Conservation (phyloP, 192 early-diverging fungal genomes). For the Backusella tarrabulga region DNA sequence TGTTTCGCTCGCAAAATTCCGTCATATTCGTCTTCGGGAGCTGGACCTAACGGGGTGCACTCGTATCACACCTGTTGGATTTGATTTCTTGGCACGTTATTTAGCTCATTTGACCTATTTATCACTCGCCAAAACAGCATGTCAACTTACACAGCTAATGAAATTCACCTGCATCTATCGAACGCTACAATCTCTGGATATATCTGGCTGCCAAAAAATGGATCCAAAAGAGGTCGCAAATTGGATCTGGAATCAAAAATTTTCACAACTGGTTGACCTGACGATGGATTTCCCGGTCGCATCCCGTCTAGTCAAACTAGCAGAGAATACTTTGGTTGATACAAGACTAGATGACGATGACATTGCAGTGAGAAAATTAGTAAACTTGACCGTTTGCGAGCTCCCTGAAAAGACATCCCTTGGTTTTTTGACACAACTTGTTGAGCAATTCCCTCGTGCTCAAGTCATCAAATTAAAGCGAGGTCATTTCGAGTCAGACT, state of each 20-base stretch:
- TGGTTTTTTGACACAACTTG: background rate
- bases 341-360: background rate
- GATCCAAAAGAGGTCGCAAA: background rate
- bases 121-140: background rate
- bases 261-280: background rate
- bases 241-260: background rate
- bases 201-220: slow-evolving; percentile 2
- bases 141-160: background rate
- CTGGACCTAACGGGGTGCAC: background rate
- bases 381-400: background rate
- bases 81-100: slow-evolving; percentile 2
- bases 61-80: background rate
- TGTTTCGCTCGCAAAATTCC: background rate
- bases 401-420: background rate
- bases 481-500: slow-evolving; percentile 6
- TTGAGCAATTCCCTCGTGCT: background rate
- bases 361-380: background rate
- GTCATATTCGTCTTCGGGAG: background rate
- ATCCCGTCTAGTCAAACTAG: background rate
- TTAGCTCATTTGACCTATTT: background rate
- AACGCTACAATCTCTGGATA: background rate
- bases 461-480: background rate
- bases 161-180: background rate
- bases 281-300: background rate
- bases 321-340: background rate